Conservation (phyloP, 1,284 basidiomycete species). For the Crepidotus sp. region DNA sequence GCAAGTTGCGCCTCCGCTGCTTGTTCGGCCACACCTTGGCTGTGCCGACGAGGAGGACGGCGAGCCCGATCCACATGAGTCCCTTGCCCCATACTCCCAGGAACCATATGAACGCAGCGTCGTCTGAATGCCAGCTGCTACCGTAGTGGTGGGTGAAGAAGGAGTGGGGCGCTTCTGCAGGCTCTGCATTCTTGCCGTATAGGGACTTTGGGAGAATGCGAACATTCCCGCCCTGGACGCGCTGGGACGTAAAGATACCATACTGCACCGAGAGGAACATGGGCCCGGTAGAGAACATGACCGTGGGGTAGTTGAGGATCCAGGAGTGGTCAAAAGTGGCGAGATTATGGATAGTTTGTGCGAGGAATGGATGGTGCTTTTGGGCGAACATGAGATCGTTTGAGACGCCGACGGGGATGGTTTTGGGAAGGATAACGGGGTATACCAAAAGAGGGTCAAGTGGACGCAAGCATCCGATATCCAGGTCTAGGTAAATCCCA, state of each 20-base stretch:
- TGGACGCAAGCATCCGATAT: slow-evolving; percentile 89
- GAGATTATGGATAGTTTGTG: slow-evolving; percentile 88
- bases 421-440: slow-evolving; percentile 88
- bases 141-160: slow-evolving; percentile 97
- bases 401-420: slow-evolving; percentile 93
- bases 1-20: slow-evolving; percentile 47
- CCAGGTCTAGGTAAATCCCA: slow-evolving; percentile 94
- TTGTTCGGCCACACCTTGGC: slow-evolving; percentile 54
- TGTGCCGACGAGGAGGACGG: slow-evolving; percentile 62
- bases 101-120: slow-evolving; percentile 89
- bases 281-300: slow-evolving; percentile 98
- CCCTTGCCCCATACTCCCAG: slow-evolving; percentile 79
- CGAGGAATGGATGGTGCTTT: slow-evolving; percentile 83
- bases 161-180: slow-evolving; percentile 77
- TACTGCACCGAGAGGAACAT: slow-evolving; percentile 90
- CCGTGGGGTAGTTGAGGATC: slow-evolving; percentile 94
- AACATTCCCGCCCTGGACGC: slow-evolving; percentile 62
- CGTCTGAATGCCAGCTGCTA: slow-evolving; percentile 93
- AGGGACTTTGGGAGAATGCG: slow-evolving; percentile 89
- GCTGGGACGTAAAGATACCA: slow-evolving; percentile 70
- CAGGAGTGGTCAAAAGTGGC: slow-evolving; percentile 91
- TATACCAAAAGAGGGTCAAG: slow-evolving; percentile 85
- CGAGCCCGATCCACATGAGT: slow-evolving; percentile 75
- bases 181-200: slow-evolving; percentile 93
- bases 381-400: slow-evolving; percentile 96